These are phyloP conservation scores for Anthoceros angustus DNA, from an alignment of 225 moss, liverwort and hornwort species.

Conservation along the genomic window DNA sequence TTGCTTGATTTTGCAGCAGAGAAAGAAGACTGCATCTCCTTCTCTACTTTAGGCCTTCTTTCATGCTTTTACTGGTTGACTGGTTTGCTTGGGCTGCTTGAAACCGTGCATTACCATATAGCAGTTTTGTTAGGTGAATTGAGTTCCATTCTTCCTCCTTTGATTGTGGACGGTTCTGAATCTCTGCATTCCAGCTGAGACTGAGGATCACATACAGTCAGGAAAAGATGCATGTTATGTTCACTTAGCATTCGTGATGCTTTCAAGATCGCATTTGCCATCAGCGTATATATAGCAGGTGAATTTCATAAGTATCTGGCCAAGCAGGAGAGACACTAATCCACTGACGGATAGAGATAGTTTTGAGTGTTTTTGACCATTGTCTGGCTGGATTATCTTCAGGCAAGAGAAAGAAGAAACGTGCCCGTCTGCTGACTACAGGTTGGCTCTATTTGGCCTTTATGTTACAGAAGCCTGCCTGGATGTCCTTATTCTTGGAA, in stretches of 20 bases:
- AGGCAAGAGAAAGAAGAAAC: constrained; percentile 99
- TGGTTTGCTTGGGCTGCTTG: neutral
- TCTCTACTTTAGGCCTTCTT: constrained; percentile 29
- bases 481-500: constrained; percentile 9
- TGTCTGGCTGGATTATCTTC: constrained; percentile 90
- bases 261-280: neutral
- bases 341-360: constrained; percentile 39
- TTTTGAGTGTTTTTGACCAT: constrained; percentile 56
- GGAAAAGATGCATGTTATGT: constrained; percentile 4
- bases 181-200: neutral
- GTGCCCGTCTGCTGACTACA: constrained; percentile 70
- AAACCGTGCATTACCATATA: neutral
- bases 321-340: constrained; percentile 25
- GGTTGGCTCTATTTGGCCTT: constrained; percentile 29
- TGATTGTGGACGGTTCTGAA: neutral
- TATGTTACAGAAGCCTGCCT: constrained; percentile 12
- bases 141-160: neutral
- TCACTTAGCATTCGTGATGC: neutral
- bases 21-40: constrained; percentile 54
- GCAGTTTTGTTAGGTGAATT: neutral
- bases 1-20: constrained; percentile 50
- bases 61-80: constrained; percentile 19
- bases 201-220: neutral
- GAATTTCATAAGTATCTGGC: constrained; percentile 20
- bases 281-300: neutral